Percentiles rank a stretch among this genome's conserved stretches.
phyloP scores from a whole-genome alignment of 306 rosid species.

The Castanea sativa region DNA sequence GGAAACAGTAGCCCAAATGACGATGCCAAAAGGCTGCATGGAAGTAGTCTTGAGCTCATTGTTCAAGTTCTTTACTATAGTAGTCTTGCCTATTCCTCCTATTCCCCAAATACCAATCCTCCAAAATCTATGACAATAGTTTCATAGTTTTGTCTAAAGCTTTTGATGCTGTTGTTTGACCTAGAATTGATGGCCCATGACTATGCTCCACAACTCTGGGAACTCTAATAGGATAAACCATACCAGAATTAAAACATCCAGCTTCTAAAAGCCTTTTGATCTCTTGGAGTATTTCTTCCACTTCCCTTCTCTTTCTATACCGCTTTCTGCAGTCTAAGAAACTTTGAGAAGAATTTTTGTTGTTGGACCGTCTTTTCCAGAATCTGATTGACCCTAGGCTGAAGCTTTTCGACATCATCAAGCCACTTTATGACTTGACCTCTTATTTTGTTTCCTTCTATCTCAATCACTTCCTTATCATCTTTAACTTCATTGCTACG shows the following conservation, averaged over 20 bases:
- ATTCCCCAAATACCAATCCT: constrained; percentile 17
- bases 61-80: too few species aligned
- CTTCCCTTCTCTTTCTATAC: neutral
- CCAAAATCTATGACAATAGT: neutral
- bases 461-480: neutral
- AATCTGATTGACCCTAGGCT: neutral
- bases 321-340: neutral
- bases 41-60: too few species aligned
- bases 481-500: too few species aligned
- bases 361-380: neutral
- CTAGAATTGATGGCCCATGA: neutral
- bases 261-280: neutral
- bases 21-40: too few species aligned
- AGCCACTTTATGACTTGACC: neutral
- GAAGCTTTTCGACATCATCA: neutral
- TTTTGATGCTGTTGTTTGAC: neutral
- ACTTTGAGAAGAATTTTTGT: neutral
- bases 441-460: neutral
- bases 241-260: neutral
- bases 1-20: too few species aligned
- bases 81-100: constrained; percentile 10
- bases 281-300: neutral
- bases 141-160: neutral
- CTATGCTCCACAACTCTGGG: neutral
- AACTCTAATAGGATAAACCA: neutral